Base-by-base conservation (phyloP, 129 eudicot genomes). In the Lactuca saligna region DNA sequence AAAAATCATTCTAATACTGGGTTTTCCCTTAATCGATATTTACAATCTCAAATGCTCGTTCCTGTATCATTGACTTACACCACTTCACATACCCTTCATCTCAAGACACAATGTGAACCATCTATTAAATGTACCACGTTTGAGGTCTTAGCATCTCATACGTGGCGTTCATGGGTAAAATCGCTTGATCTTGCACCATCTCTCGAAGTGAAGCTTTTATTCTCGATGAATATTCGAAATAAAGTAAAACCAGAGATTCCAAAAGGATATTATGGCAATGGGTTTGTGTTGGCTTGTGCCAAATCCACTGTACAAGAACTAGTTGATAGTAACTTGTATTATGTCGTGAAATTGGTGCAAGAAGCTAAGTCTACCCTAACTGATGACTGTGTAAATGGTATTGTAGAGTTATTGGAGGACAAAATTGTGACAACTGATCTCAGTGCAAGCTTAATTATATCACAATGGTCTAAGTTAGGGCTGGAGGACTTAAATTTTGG, bases 111-210 rank as follows among this genome's bases (percentile, higher is more conserved):
- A 3, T 82, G 85, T 34, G 54, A 35, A 1, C 95, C 96, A 17
- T 86, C 89, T 8, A 13, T 82, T 13, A 92, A 92, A 81, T 87
- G 95, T 81, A 86, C 98, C 74, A 85, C 83, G 54, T 93, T 93
- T 35, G 98, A 93, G 69, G 75, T 80, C 54, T 53, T 93, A 12
- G 98, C 98, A 0, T 74, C 91, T 33, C 96, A 93, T 83, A 89
- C 98, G 41, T 93, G 98, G 98, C 89, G 86, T 14, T 80, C 92
- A 5, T 93, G 98, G 98, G 95, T 82, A 13, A 79, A 73, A 66
- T 84, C 98, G 0, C 82, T 93, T 0, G 81, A 85, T 60, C 74
- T 89, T 42, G 66, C 83, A 12, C 82, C 83, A 8, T 82, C 87
- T 2, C 41, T 76, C 13, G 69, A 69, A 3, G 92, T 84, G 7